These are phyloP conservation scores for Epichloe festucae DNA, from an alignment of 2,329 filamentous ascomycete species.

Conservation along the genomic window DNA sequence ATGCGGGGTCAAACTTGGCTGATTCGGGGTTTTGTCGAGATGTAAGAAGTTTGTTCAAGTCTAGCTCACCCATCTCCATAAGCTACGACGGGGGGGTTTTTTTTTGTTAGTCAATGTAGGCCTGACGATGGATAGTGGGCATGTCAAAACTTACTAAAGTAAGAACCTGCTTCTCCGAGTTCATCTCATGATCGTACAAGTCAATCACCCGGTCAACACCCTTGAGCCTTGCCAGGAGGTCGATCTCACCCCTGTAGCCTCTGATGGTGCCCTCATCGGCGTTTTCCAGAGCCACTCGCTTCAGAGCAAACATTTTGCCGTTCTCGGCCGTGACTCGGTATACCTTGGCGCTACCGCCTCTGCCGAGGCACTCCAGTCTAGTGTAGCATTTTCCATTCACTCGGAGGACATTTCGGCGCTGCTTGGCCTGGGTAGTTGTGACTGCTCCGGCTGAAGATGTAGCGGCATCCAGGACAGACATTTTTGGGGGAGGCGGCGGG, in stretches of 20 bases:
- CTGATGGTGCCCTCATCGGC: conserved; percentile 72
- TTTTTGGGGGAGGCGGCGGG: conserved; percentile 84
- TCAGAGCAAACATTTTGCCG: conserved; percentile 86
- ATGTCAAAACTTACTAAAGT: conserved; percentile 52
- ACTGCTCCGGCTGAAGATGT: conserved; percentile 73
- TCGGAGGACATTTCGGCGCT: conserved; percentile 69
- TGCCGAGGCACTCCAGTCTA: conserved; percentile 77
- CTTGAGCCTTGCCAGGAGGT: conserved; percentile 68
- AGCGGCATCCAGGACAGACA: conserved; percentile 88
- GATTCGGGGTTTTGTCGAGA: conserved; percentile 59
- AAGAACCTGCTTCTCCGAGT: conserved; percentile 78
- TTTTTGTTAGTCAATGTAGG: background rate
- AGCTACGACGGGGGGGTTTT: conserved; percentile 37
- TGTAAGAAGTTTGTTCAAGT: conserved; percentile 75
- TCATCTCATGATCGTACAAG: conserved; percentile 85
- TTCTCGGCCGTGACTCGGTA: conserved; percentile 97
- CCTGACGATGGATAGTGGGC: background rate
- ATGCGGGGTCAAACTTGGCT: conserved; percentile 70
- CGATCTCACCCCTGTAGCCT: conserved; percentile 92
- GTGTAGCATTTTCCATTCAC: conserved; percentile 90
- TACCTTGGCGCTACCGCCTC: conserved; percentile 86
- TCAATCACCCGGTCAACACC: conserved; percentile 84
- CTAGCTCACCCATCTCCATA: conserved; percentile 94
- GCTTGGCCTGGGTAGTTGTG: conserved; percentile 56
- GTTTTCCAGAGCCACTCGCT: conserved; percentile 81